Base-by-base conservation (phyloP, 2,329 filamentous ascomycete species). In the Tolypocladium inflatum region DNA sequence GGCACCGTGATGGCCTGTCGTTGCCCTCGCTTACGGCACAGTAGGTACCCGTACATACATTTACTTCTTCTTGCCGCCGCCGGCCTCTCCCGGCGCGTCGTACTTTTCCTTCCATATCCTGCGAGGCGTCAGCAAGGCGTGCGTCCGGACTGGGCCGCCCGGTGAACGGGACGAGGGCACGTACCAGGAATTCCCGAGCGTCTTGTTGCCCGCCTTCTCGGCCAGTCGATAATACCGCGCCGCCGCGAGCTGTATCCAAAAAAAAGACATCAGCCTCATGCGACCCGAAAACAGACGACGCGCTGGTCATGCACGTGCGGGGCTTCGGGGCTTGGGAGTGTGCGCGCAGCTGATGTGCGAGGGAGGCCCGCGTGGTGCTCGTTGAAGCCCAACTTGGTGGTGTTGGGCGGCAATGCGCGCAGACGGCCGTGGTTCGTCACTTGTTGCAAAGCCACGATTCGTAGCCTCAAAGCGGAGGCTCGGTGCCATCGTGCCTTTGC, bases 51-150 rank as follows among this genome's bases (percentile, higher is more conserved):
- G 38, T 10, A 55, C 17, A 11, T 26, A 23, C 19, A 52, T 21
- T 41, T 68, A 66, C 64, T 69, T 79, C 64, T 69, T 79, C 76
- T 69, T 80, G 75, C 71, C 74, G 55, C 26, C 26, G 26, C 66
- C 66, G 33, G 66, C 65, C 58, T 71, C 68, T 38, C 70, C 67
- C 23, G 71, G 75, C 39, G 81, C 78, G 66, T 82, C 82, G 76
- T 97, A 97, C 76, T 97, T 97, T 62, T 96, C 91, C 73, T 97
- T 97, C 91, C 93, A 97, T 70, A 97, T 97, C 92, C 91, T 96
- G 48, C 23, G 58, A 38, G 55, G 56, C 57, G 58, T 58, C 43
- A 53, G 57, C 37, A 19, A n/a, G 13, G 30, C 17, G 3, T 7
- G n/a, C 8, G 30, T 35, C 21, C 30, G 3, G 26, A 30, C 26